Conservation (phyloP, 2,329 filamentous ascomycete species). For the Gaeumannomyces tritici region DNA sequence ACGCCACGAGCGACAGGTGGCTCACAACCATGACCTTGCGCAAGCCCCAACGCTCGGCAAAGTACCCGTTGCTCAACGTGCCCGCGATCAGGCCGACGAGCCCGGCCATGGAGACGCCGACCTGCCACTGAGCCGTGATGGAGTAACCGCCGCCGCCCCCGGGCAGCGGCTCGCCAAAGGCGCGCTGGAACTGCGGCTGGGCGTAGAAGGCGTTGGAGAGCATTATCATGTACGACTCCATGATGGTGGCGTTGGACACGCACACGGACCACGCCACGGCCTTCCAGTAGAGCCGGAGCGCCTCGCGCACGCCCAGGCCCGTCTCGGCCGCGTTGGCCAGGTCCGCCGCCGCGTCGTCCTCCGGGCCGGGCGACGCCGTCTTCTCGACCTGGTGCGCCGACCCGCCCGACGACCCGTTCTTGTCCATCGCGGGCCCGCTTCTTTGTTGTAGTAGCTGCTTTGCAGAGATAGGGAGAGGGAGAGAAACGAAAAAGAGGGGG, state of each 20-base stretch:
- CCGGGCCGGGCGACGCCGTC: background rate
- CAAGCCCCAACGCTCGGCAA: conserved; percentile 33
- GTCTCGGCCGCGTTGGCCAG: background rate
- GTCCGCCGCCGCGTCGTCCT: background rate
- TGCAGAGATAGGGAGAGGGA: too few species aligned
- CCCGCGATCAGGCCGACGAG: conserved; percentile 38
- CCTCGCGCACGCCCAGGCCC: background rate
- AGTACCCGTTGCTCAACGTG: conserved; percentile 34
- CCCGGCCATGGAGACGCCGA: conserved; percentile 25
- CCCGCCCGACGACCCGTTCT: background rate
- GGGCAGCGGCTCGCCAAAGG: conserved; percentile 17
- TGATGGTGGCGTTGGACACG: conserved; percentile 19
- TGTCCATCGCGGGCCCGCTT: background rate
- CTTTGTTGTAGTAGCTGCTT: too few species aligned
- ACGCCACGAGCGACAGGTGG: conserved; percentile 25
- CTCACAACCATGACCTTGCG: conserved; percentile 31
- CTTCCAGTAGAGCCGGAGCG: conserved; percentile 13
- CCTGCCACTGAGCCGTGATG: conserved; percentile 38
- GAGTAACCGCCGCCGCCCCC: conserved; percentile 9
- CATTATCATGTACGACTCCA: conserved; percentile 23
- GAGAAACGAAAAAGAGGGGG: too few species aligned
- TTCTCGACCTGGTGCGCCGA: background rate
- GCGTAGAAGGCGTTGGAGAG: conserved; percentile 29
- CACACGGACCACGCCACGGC: conserved; percentile 20
- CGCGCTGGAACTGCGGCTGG: conserved; percentile 20